These are phyloP conservation scores for Karstenula rhodostoma DNA, from an alignment of 2,329 filamentous ascomycete species.

Conservation along the genomic window DNA sequence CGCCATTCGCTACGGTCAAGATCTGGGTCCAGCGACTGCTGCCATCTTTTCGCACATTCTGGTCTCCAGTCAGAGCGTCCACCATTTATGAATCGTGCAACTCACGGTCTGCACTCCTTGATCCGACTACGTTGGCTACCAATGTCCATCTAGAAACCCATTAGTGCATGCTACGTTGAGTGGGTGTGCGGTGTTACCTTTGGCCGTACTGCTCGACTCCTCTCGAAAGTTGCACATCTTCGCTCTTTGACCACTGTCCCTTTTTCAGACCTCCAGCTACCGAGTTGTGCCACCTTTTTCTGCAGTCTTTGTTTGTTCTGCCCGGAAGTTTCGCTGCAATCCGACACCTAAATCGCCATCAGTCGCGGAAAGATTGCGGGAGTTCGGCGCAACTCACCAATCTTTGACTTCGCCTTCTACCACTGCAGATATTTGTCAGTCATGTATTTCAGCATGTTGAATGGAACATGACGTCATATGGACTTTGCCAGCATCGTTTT, in stretches of 20 bases:
- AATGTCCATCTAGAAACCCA: conserved; percentile 49
- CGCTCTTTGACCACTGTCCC: conserved; percentile 51
- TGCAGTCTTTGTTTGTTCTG: conserved; percentile 56
- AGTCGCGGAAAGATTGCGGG: neutral
- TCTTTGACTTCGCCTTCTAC: conserved; percentile 34
- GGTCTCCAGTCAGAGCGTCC: conserved; percentile 13
- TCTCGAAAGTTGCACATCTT: conserved; percentile 43
- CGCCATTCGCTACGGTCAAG: conserved; percentile 52
- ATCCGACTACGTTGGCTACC: conserved; percentile 51
- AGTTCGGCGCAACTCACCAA: conserved; percentile 24
- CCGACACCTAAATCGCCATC: conserved; percentile 34
- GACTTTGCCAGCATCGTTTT: neutral
- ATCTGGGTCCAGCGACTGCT: conserved; percentile 54
- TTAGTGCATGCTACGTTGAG: neutral
- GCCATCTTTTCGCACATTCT: conserved; percentile 60
- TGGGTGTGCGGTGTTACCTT: conserved; percentile 30
- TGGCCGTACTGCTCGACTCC: conserved; percentile 50
- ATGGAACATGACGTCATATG: neutral
- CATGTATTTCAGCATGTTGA: neutral
- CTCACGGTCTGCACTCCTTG: conserved; percentile 52
- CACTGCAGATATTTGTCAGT: conserved; percentile 12
- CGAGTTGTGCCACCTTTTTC: conserved; percentile 55
- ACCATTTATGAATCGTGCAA: conserved; percentile 11
- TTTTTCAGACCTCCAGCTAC: conserved; percentile 51
- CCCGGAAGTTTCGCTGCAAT: conserved; percentile 50